Base-by-base conservation (phyloP, 1,284 basidiomycete species). In the Caloboletus firmus region DNA sequence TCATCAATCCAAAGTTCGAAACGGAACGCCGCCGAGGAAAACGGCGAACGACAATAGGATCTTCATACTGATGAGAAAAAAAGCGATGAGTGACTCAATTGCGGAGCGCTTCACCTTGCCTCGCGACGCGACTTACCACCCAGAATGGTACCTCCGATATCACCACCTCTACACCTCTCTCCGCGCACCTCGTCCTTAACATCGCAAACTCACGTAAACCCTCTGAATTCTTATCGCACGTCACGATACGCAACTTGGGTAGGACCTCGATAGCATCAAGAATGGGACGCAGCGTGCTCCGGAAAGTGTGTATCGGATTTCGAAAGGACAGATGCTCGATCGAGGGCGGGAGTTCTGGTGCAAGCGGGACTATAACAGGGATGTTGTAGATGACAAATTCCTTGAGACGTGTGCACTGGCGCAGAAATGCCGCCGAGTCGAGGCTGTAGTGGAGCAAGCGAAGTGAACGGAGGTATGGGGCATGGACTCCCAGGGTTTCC, bases 11-110 rank as follows among this genome's bases (percentile, higher is more conserved):
- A 54, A 78, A 78, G 56, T 79, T 76, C 4, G 72, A 71, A 1
- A 76, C 67, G 13, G 75, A 75, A 41, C 67, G 70, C 20, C 69
- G 60, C 6, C 78, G 69, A 30, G 78, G 79, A 56, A 77, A 77
- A 10, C 58, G 65, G n/a, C 49, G 48, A 24, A 72, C 63, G 15
- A 62, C 59, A 6, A 78, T 64, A 34, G 76, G 72, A 47, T 80
- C 78, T 31, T 80, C 79, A 30, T 58, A 61, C 76, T 79, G 56
- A 46, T 12, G 8, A 41, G 9, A 5, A 24, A 45, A 48, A 50
- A 49, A 22, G 20, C 5, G 20, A 40, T 31, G 17, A 53, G 10
- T 1, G 7, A 32, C 11, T 46, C 41, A 18, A 42, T 58, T 22
- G 20, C 32, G 6, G 37, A 17, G 20, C 2, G 31, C 15, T 10